Evolutionary conservation across 169 alveolate species (phyloP).

Genomic region (Perkinsus olseni): DNA sequence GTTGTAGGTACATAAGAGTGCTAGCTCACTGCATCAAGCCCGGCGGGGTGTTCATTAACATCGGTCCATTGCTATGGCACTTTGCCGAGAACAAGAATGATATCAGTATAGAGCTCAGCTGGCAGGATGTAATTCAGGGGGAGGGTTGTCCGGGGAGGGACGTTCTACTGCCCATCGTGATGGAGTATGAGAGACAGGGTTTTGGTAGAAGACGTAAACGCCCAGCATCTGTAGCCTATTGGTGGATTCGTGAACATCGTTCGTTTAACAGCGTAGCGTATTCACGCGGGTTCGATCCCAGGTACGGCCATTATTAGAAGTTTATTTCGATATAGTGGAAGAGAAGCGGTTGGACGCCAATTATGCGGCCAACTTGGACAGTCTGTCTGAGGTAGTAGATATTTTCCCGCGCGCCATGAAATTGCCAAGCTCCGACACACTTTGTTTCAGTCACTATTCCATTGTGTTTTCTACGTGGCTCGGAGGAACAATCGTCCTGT

Average conservation of each 20-base stretch:
- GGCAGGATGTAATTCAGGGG: constrained; percentile 54
- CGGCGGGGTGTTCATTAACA: constrained; percentile 73
- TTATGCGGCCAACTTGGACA: constrained; percentile 35
- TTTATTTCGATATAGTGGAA: constrained; percentile 35
- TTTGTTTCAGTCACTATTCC: not conserved
- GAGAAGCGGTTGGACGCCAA: constrained; percentile 38
- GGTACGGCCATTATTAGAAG: not conserved
- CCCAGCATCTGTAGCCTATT: no score
- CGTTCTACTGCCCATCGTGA: not conserved
- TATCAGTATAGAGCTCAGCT: constrained; percentile 58
- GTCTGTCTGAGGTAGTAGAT: constrained; percentile 41
- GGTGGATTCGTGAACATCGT: no score
- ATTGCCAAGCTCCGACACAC: not conserved
- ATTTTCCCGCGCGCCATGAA: constrained; percentile 3
- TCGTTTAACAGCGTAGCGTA: no score
- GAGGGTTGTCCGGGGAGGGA: not conserved
- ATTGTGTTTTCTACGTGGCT: constrained; percentile 46
- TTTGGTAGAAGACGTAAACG: no score
- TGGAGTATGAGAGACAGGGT: no score
- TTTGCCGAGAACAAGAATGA: constrained; percentile 56
- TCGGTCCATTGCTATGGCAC: constrained; percentile 79
- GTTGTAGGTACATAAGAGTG: constrained; percentile 59
- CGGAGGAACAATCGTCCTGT: constrained; percentile 21
- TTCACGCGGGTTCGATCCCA: constrained; percentile 1
- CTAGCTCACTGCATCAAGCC: constrained; percentile 52